Percentiles rank a stretch among this genome's conserved stretches.
These are phyloP conservation scores for Dendrobium nobile DNA, from an alignment of 106 monocot genomes.

Conservation along the genomic window DNA sequence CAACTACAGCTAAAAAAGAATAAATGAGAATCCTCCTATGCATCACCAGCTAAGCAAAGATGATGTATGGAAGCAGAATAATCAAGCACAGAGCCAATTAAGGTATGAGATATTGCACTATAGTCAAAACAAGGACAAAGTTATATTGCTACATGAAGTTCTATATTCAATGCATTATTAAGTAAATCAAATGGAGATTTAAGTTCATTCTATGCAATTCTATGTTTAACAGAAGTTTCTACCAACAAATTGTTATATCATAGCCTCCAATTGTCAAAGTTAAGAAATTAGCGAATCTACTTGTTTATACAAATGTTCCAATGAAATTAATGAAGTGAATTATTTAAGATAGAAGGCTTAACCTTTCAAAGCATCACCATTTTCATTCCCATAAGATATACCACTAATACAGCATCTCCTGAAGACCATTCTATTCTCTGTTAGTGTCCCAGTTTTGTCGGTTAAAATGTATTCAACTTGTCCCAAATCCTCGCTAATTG, in stretches of 20 bases:
- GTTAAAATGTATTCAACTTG: constrained; percentile 97
- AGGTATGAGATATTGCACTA: neutral
- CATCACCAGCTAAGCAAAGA: neutral
- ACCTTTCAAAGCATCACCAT: constrained; percentile 97
- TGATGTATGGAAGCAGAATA: neutral
- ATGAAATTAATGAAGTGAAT: neutral
- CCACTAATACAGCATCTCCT: constrained; percentile 87
- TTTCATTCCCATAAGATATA: constrained; percentile 76
- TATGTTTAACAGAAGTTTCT: neutral
- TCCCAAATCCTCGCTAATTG: constrained; percentile 96
- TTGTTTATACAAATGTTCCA: neutral
- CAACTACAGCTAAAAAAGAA: neutral
- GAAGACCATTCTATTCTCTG: constrained; percentile 93
- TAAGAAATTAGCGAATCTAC: neutral
- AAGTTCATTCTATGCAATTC: neutral
- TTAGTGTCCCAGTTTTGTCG: constrained; percentile 96
- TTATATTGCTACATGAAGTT: neutral
- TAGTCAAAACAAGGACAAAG: neutral
- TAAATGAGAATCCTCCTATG: neutral
- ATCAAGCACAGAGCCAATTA: neutral
- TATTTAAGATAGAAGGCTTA: constrained; percentile 14
- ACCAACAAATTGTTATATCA: neutral
- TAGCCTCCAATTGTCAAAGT: neutral
- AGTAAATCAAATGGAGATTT: neutral
- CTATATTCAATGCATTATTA: neutral